These are phyloP conservation scores for Xenoacremonium recifei DNA, from an alignment of 2,329 filamentous ascomycete genomes.

Conservation along the genomic window DNA sequence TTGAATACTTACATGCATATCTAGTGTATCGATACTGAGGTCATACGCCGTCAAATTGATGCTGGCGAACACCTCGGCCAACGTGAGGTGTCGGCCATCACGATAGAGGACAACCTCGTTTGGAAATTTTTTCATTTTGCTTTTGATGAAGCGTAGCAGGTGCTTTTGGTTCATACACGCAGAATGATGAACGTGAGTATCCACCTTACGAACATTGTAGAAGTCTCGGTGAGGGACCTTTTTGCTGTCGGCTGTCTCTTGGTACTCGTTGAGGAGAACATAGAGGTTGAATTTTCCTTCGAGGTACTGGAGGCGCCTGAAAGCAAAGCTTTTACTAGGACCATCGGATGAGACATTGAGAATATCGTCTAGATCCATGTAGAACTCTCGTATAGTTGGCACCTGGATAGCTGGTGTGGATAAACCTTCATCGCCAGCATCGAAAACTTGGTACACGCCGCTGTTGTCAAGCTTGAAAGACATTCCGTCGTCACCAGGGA, in stretches of 20 bases:
- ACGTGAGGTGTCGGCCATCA: conserved; percentile 87
- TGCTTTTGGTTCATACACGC: conserved; percentile 99
- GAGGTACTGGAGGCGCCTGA: conserved; percentile 88
- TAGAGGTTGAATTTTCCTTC: conserved; percentile 98
- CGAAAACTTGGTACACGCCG: conserved; percentile 91
- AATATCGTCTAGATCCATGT: conserved; percentile 88
- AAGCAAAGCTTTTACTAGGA: conserved; percentile 95
- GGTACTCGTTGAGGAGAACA: conserved; percentile 89
- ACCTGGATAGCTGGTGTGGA: conserved; percentile 76
- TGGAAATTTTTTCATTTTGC: conserved; percentile 98
- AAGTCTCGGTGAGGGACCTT: conserved; percentile 97
- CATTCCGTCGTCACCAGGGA: conserved; percentile 70
- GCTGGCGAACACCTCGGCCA: conserved; percentile 93
- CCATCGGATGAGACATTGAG: conserved; percentile 90
- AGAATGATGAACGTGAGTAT: conserved; percentile 98
- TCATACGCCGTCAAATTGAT: conserved; percentile 98
- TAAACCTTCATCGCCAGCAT: conserved; percentile 57
- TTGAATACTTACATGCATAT: conserved; percentile 80
- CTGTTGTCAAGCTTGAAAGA: conserved; percentile 76
- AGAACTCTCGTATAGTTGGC: conserved; percentile 93
- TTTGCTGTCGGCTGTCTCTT: conserved; percentile 97
- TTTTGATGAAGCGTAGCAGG: conserved; percentile 96
- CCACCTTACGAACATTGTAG: conserved; percentile 98
- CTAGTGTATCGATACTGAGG: conserved; percentile 93
- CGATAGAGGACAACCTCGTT: conserved; percentile 91